Evolutionary conservation across 2,329 filamentous ascomycete species (phyloP).

Genomic region (Aspergillus neotritici): DNA sequence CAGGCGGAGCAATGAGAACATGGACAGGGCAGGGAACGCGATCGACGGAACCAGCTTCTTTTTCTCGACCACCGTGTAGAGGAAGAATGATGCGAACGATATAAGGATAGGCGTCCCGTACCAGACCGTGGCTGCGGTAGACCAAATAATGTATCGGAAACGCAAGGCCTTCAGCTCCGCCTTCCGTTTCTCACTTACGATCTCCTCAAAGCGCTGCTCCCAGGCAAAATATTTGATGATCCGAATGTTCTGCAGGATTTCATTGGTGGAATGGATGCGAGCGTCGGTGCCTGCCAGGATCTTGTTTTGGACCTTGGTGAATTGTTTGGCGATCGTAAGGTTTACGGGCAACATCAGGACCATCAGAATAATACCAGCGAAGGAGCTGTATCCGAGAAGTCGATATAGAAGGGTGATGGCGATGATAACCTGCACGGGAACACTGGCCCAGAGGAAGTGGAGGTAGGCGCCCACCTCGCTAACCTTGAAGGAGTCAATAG

Average conservation of each 20-base stretch:
- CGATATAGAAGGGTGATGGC: slow-evolving; percentile 77
- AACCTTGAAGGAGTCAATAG: slow-evolving; percentile 98
- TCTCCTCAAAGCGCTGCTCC: slow-evolving; percentile 82
- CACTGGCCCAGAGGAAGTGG: slow-evolving; percentile 89
- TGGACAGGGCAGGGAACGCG: slow-evolving; percentile 90
- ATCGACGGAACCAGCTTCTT: slow-evolving; percentile 87
- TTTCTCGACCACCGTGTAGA: slow-evolving; percentile 84
- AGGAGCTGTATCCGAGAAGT: slow-evolving; percentile 86
- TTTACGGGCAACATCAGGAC: slow-evolving; percentile 82
- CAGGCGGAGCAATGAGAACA: slow-evolving; percentile 89
- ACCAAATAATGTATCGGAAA: slow-evolving; percentile 84
- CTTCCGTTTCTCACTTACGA: slow-evolving; percentile 82
- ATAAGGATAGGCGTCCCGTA: slow-evolving; percentile 93
- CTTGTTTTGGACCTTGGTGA: slow-evolving; percentile 78
- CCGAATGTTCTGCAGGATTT: slow-evolving; percentile 92
- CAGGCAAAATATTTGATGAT: slow-evolving; percentile 99
- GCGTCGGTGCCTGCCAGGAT: slow-evolving; percentile 94
- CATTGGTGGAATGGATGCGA: slow-evolving; percentile 92
- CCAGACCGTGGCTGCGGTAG: slow-evolving; percentile 87
- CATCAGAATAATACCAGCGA: slow-evolving; percentile 91
- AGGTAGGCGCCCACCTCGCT: slow-evolving; percentile 90
- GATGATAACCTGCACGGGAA: slow-evolving; percentile 79
- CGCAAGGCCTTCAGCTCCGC: slow-evolving; percentile 73
- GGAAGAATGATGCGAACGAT: slow-evolving; percentile 90
- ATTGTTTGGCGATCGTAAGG: slow-evolving; percentile 78